Evolutionary conservation across 1,139 yeast species (phyloP).

Genomic region (Trichomonascaceae sp.): DNA sequence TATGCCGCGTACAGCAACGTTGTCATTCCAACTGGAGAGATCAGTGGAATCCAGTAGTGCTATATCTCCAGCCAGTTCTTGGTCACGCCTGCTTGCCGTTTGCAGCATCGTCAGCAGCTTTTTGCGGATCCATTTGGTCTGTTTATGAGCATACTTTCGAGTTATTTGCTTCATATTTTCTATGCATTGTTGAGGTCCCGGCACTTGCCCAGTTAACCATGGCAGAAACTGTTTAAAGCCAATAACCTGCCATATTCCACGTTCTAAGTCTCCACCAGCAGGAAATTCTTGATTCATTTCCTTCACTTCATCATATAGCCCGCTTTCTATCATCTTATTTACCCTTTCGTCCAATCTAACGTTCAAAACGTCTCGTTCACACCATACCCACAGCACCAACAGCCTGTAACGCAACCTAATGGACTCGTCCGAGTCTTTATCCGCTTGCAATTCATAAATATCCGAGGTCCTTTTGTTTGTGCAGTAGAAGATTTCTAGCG

Average conservation of each 20-base stretch:
- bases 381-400: constrained; percentile 76
- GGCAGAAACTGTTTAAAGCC: constrained; percentile 93
- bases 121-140: constrained; percentile 88
- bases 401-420: constrained; percentile 48
- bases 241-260: constrained; percentile 91
- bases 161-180: constrained; percentile 80
- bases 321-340: constrained; percentile 68
- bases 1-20: constrained; percentile 53
- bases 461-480: constrained; percentile 68
- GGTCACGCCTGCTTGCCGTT: constrained; percentile 38
- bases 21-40: constrained; percentile 49
- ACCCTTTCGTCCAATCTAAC: constrained; percentile 69
- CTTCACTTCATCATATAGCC: constrained; percentile 55
- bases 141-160: constrained; percentile 79
- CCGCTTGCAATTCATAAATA: constrained; percentile 56
- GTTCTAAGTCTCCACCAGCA: constrained; percentile 42
- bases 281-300: constrained; percentile 39
- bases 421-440: constrained; percentile 23
- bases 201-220: constrained; percentile 44
- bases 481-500: constrained; percentile 68
- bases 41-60: constrained; percentile 76
- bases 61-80: constrained; percentile 53
- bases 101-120: constrained; percentile 53
- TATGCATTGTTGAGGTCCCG: constrained; percentile 41
- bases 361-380: constrained; percentile 56